Evolutionary conservation across 768 basidiomycete species (phyloP).

Genomic region (Panaeolus cyanescens): DNA sequence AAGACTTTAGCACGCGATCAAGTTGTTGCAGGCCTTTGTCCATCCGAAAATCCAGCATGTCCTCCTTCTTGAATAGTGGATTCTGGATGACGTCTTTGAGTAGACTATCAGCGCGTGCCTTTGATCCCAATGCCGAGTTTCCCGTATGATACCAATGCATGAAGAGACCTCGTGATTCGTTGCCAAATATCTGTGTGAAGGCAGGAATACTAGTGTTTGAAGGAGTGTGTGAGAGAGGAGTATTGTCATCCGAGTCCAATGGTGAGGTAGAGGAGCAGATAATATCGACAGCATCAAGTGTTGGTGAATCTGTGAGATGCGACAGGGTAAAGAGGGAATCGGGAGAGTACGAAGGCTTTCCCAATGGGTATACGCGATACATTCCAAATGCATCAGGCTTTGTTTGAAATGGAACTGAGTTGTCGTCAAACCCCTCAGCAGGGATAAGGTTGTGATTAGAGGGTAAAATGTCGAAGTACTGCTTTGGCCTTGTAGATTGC

Average conservation of each 20-base stretch:
- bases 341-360: not conserved
- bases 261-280: not conserved
- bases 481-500: too few relatives aligned
- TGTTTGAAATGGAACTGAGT: not conserved
- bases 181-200: not conserved
- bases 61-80: constrained; percentile 5
- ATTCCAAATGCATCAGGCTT: constrained; percentile 7
- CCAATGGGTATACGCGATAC: constrained; percentile 5
- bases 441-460: not conserved
- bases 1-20: not conserved
- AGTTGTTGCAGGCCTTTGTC: constrained; percentile 3
- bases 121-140: constrained; percentile 19
- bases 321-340: constrained; percentile 5
- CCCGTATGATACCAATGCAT: not conserved
- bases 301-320: not conserved
- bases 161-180: not conserved
- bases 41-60: constrained; percentile 1
- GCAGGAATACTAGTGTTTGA: not conserved
- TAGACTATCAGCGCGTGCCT: constrained; percentile 17
- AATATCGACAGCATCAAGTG: not conserved
- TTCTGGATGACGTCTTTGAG: constrained; percentile 22
- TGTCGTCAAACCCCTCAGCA: not conserved
- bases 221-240: not conserved
- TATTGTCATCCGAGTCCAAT: not conserved
- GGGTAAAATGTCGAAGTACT: not conserved